A percentile compares a stretch with the other conserved stretches of the same genome.
Conservation (phyloP, 2,329 filamentous ascomycete species). For the Alternaria panax region DNA sequence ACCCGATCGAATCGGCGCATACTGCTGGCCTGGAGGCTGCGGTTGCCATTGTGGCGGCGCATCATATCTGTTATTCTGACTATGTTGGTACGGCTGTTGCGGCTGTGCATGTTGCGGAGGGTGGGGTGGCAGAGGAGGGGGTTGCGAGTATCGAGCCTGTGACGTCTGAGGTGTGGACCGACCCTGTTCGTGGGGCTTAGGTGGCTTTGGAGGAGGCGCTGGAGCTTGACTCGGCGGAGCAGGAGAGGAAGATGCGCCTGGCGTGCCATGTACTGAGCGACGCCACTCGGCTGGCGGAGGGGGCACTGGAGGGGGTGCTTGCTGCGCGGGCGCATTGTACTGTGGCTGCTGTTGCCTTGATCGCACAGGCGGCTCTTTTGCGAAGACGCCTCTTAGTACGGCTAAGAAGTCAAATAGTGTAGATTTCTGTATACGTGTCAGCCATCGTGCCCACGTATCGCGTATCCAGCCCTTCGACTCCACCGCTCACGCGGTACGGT, state of each 20-base stretch:
- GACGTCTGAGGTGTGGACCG: slow-evolving; percentile 32
- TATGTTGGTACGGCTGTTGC: slow-evolving; percentile 26
- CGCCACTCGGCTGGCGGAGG: slow-evolving; percentile 70
- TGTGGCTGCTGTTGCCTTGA: slow-evolving; percentile 63
- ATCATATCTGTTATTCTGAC: slow-evolving; percentile 29
- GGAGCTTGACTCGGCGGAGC: slow-evolving; percentile 35
- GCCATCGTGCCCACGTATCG: background rate
- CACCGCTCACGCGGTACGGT: slow-evolving; percentile 32
- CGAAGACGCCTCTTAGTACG: slow-evolving; percentile 85
- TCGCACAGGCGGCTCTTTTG: slow-evolving; percentile 91
- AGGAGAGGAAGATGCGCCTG: slow-evolving; percentile 48
- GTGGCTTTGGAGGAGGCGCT: slow-evolving; percentile 59
- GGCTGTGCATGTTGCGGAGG: slow-evolving; percentile 36
- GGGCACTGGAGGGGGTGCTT: slow-evolving; percentile 60
- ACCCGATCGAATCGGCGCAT: slow-evolving; percentile 27
- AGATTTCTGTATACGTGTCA: slow-evolving; percentile 68
- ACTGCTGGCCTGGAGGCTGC: slow-evolving; percentile 22
- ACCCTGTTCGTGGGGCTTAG: slow-evolving; percentile 44
- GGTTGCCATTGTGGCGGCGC: slow-evolving; percentile 29
- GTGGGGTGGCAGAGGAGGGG: slow-evolving; percentile 47
- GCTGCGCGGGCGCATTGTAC: slow-evolving; percentile 42
- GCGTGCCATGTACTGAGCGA: slow-evolving; percentile 41
- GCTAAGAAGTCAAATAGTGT: slow-evolving; percentile 82
- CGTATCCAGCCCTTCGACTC: background rate
- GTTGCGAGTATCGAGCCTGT: slow-evolving; percentile 37